phyloP scores from a whole-genome alignment of 495 filamentous ascomycete species.

The Bryoglossum gracile region DNA sequence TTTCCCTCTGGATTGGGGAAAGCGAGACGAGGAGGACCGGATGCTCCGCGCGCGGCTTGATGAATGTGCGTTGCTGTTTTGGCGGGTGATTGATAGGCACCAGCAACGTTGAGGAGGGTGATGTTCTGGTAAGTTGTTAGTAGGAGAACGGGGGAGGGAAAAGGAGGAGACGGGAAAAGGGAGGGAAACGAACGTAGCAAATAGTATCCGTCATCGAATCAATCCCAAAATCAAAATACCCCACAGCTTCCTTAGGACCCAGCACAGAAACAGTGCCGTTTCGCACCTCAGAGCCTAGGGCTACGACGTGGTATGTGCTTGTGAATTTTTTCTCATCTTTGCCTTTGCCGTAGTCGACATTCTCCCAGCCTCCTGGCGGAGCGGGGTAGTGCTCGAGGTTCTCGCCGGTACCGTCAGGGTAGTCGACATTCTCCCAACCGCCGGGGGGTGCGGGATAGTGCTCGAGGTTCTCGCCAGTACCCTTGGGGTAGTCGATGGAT shows the following conservation, averaged over 20 bases:
- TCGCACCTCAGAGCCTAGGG: constrained; percentile 32
- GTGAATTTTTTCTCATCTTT: constrained; percentile 23
- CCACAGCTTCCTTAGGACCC: constrained; percentile 15
- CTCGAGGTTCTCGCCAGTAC: constrained; percentile 14
- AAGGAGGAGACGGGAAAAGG: background rate
- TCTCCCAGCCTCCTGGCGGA: constrained; percentile 17
- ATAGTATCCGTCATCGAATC: constrained; percentile 27
- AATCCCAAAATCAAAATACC: constrained; percentile 34
- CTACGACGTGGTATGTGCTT: constrained; percentile 31
- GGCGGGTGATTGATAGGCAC: constrained; percentile 31
- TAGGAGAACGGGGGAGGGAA: background rate
- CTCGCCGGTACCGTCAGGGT: constrained; percentile 8
- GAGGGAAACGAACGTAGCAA: constrained; percentile 28
- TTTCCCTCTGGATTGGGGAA: constrained; percentile 35
- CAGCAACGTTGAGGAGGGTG: constrained; percentile 29
- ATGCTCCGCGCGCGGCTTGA: constrained; percentile 27
- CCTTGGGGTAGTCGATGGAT: constrained; percentile 6
- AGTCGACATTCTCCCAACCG: constrained; percentile 15
- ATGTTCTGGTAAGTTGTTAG: constrained; percentile 23
- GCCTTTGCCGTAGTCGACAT: constrained; percentile 10
- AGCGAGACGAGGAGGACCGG: constrained; percentile 30
- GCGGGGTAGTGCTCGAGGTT: constrained; percentile 15
- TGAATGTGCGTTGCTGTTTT: constrained; percentile 38
- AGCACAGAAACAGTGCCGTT: constrained; percentile 27
- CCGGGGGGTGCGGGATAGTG: constrained; percentile 15